Evolutionary conservation across 768 basidiomycete species (phyloP).

Genomic region (Candolleomyces efflorescens): DNA sequence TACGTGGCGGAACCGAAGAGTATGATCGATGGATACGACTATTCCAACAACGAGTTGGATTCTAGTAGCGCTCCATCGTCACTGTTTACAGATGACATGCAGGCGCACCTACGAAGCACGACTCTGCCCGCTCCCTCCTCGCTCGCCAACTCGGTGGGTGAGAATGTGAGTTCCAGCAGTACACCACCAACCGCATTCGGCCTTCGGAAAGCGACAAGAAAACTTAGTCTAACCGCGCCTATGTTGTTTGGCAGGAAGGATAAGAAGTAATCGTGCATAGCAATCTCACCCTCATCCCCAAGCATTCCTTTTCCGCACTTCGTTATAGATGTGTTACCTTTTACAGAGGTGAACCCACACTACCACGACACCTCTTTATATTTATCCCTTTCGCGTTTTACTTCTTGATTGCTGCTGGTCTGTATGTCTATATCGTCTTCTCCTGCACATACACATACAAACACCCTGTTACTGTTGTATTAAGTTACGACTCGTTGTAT

Average conservation of each 20-base stretch:
- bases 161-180: slow-evolving; percentile 18
- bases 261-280: slow-evolving; percentile 30
- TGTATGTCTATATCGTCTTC: not conserved
- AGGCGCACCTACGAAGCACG: slow-evolving; percentile 7
- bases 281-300: not conserved
- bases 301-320: too few relatives aligned
- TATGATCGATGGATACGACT: not conserved
- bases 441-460: not conserved
- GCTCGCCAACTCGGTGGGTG: slow-evolving; percentile 16
- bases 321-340: not conserved
- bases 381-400: not conserved
- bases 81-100: slow-evolving; percentile 5
- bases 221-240: slow-evolving; percentile 64
- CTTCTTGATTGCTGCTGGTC: not conserved
- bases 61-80: slow-evolving; percentile 1
- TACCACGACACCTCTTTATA: not conserved
- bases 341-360: not conserved
- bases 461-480: not conserved
- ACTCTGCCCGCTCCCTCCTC: slow-evolving; percentile 15
- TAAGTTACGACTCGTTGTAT: not conserved
- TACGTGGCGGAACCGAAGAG: slow-evolving; percentile 8
- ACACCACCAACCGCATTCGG: slow-evolving; percentile 16
- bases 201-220: slow-evolving; percentile 48
- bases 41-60: not conserved
- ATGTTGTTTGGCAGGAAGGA: slow-evolving; percentile 58